Conservation (phyloP, 495 filamentous ascomycete species). For the Neurospora sp. region DNA sequence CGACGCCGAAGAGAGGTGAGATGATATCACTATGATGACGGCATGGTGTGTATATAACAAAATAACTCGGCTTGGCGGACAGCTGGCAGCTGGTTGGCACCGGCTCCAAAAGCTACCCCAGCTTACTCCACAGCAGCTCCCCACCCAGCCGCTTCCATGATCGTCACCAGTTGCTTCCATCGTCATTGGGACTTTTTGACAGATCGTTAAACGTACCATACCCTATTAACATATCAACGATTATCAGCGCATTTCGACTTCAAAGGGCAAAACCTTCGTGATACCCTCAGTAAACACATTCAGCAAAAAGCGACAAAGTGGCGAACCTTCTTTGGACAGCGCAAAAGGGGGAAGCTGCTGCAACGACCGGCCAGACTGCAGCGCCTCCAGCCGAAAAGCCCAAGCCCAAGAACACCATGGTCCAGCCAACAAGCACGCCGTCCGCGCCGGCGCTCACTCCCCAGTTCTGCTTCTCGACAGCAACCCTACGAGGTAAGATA, state of each 20-base stretch:
- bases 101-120: neutral
- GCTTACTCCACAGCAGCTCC: neutral
- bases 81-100: neutral
- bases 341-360: constrained; percentile 8
- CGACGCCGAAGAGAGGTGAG: neutral
- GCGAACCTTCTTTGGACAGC: constrained; percentile 1
- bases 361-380: neutral
- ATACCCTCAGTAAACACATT: neutral
- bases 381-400: constrained; percentile 1
- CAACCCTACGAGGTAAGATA: constrained; percentile 63
- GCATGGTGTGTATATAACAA: neutral
- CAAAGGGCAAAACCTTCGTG: neutral
- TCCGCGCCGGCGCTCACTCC: constrained; percentile 60
- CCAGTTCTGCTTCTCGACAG: constrained; percentile 88
- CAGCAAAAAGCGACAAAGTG: neutral
- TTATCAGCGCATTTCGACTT: neutral
- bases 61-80: neutral
- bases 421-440: constrained; percentile 32
- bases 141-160: neutral
- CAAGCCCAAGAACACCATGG: constrained; percentile 41
- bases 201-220: neutral
- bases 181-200: neutral
- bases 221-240: neutral
- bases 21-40: neutral
- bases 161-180: neutral